Conservation (phyloP, 73 alveolate genomes). For the Paramecium primaurelia region DNA sequence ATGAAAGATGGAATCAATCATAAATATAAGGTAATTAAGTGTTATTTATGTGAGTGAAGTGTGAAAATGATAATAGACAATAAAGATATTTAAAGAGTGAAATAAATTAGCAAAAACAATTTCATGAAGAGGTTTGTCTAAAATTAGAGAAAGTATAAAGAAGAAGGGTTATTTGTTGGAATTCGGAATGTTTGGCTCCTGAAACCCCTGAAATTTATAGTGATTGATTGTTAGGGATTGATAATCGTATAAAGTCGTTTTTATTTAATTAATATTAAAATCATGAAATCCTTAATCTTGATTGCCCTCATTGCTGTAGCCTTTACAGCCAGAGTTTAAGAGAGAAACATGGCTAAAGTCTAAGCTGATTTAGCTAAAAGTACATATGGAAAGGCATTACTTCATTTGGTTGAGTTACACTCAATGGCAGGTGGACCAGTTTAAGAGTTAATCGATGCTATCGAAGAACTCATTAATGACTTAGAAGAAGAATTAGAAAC, state of each 20-base stretch:
- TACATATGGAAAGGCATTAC: conserved; percentile 12
- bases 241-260: not conserved
- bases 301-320: conserved; percentile 41
- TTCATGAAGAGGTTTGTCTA: not conserved
- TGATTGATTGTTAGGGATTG: not conserved
- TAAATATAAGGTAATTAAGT: not conserved
- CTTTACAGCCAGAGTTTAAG: conserved; percentile 1
- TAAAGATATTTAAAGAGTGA: not conserved
- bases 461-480: conserved; percentile 41
- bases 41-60: not conserved
- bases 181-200: not conserved
- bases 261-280: conserved; percentile 2
- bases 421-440: conserved; percentile 51
- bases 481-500: conserved; percentile 2
- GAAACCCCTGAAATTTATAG: conserved; percentile 1
- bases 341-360: conserved; percentile 40
- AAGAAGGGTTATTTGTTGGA: not conserved
- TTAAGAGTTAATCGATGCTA: conserved; percentile 43
- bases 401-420: conserved; percentile 34
- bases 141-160: not conserved
- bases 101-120: not conserved
- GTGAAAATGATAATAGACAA: not conserved
- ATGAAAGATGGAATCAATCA: conserved; percentile 20
- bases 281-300: conserved; percentile 32
- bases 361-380: conserved; percentile 13